Conservation (phyloP, 139 green algal species). For the Chara braunii region DNA sequence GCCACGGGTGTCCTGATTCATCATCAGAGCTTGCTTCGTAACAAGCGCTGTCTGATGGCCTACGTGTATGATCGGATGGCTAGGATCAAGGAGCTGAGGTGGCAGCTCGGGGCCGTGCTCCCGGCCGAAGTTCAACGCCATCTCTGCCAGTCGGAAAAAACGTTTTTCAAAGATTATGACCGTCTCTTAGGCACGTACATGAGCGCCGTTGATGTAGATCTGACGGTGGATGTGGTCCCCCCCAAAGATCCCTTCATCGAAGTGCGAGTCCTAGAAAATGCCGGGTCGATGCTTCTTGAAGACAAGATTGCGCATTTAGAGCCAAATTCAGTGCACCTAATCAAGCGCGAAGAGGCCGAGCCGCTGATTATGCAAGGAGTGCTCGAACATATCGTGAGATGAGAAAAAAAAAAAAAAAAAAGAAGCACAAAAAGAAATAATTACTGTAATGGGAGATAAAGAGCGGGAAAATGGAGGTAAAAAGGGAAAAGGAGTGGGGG, state of each 20-base stretch:
- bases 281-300: constrained; percentile 25
- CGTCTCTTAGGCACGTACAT: constrained; percentile 37
- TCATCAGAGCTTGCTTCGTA: constrained; percentile 41
- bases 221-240: constrained; percentile 34
- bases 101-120: constrained; percentile 43
- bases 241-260: constrained; percentile 39
- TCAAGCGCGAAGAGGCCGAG: constrained; percentile 21
- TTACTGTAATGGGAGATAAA: too few species aligned
- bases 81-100: constrained; percentile 26
- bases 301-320: constrained; percentile 28
- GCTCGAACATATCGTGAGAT: too few species aligned
- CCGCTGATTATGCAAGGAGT: constrained; percentile 35
- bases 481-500: too few species aligned
- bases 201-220: constrained; percentile 27
- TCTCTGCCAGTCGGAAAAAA: constrained; percentile 27
- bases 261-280: constrained; percentile 19
- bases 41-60: constrained; percentile 45
- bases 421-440: too few species aligned
- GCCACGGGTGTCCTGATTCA: constrained; percentile 40
- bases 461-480: too few species aligned
- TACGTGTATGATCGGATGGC: constrained; percentile 26
- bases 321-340: constrained; percentile 22
- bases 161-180: constrained; percentile 35
- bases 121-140: constrained; percentile 29
- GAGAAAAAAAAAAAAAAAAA: too few species aligned